phyloP scores from a whole-genome alignment of 495 filamentous ascomycete genomes.

The Podospora pseudoanserina region DNA sequence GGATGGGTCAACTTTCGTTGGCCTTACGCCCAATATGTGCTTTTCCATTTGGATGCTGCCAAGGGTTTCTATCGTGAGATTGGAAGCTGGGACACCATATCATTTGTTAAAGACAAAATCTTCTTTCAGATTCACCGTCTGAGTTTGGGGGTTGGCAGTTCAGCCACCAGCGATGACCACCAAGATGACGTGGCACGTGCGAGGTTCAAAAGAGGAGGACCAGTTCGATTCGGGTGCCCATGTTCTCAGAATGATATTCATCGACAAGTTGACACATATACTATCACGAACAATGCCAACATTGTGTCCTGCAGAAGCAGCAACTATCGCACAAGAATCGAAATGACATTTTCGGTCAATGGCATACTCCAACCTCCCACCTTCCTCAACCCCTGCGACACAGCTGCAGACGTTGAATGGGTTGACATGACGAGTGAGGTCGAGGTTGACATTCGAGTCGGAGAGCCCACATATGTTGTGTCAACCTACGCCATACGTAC shows the following conservation, averaged over 20 bases:
- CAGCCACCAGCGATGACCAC: constrained; percentile 5
- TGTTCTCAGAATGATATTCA: constrained; percentile 8
- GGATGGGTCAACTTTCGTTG: constrained; percentile 23
- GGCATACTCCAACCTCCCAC: background rate
- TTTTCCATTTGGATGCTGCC: constrained; percentile 2
- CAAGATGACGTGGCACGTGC: background rate
- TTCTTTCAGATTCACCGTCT: constrained; percentile 18
- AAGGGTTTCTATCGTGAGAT: background rate
- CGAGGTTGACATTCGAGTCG: constrained; percentile 4
- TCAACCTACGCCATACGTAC: constrained; percentile 15
- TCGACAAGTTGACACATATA: constrained; percentile 3
- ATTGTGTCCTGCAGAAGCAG: constrained; percentile 2
- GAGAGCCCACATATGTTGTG: constrained; percentile 12
- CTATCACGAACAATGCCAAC: background rate
- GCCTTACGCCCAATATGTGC: constrained; percentile 19
- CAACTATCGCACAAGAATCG: constrained; percentile 14
- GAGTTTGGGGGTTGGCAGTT: constrained; percentile 16
- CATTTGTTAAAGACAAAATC: constrained; percentile 13
- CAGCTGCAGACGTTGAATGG: background rate
- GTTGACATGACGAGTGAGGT: constrained; percentile 17
- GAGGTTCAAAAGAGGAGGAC: constrained; percentile 14
- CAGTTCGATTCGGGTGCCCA: constrained; percentile 16
- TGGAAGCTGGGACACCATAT: constrained; percentile 17
- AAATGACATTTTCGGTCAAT: constrained; percentile 10
- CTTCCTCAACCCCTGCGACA: background rate